Evolutionary conservation across 495 filamentous ascomycete genomes (phyloP).

Genomic region (Tuber umbilicatum): DNA sequence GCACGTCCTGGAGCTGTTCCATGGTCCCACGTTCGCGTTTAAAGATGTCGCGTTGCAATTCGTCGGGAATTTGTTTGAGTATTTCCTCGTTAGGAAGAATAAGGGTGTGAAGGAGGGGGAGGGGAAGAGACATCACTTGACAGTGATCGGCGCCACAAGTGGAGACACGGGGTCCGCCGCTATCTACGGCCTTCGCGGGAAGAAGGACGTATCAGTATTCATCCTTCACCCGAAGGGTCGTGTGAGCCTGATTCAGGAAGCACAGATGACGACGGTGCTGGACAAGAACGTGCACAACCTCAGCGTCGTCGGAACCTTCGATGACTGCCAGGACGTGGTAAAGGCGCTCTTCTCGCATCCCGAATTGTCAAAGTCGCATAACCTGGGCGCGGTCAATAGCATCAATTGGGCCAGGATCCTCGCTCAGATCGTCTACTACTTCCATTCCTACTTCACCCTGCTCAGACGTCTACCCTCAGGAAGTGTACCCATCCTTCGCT

Average conservation of each 20-base stretch:
- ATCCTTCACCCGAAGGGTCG: slow-evolving; percentile 82
- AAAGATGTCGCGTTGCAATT: slow-evolving; percentile 90
- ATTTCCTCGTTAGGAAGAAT: slow-evolving; percentile 81
- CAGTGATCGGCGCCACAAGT: slow-evolving; percentile 83
- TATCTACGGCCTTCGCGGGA: slow-evolving; percentile 93
- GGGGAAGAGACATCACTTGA: slow-evolving; percentile 68
- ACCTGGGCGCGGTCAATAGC: slow-evolving; percentile 79
- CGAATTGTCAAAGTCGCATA: slow-evolving; percentile 62
- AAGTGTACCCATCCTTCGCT: slow-evolving; percentile 59
- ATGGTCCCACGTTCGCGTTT: slow-evolving; percentile 93
- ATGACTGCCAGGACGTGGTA: slow-evolving; percentile 93
- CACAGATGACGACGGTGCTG: slow-evolving; percentile 86
- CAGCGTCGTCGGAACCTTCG: slow-evolving; percentile 78
- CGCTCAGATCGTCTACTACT: slow-evolving; percentile 91
- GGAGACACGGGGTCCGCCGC: slow-evolving; percentile 94
- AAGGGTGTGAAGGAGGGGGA: slow-evolving; percentile 39
- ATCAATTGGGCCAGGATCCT: slow-evolving; percentile 90
- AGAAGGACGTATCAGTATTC: slow-evolving; percentile 89
- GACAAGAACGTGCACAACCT: slow-evolving; percentile 88
- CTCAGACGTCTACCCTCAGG: slow-evolving; percentile 48
- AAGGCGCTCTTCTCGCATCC: slow-evolving; percentile 85
- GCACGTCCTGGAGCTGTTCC: slow-evolving; percentile 88
- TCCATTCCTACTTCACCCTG: slow-evolving; percentile 79
- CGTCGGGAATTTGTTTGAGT: slow-evolving; percentile 93
- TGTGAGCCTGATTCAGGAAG: slow-evolving; percentile 80